Conservation (phyloP, 2,329 filamentous ascomycete genomes). For the Pseudodiploospora longispora region DNA sequence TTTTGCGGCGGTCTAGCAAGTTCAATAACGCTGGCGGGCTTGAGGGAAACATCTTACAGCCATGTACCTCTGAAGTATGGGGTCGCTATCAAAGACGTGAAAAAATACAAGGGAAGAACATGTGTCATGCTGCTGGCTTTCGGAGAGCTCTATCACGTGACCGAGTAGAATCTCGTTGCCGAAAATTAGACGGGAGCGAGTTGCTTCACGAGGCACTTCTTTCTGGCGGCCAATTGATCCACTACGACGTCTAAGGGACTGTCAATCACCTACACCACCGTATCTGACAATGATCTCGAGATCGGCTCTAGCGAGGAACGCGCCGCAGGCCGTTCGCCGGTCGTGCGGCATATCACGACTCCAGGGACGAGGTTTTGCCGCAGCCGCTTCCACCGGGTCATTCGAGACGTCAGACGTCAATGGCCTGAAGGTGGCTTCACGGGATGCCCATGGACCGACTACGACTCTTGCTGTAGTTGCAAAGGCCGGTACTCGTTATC, state of each 20-base stretch:
- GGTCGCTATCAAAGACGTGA: no score
- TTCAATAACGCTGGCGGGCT: no score
- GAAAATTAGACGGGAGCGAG: constrained; percentile 37
- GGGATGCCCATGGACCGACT: constrained; percentile 81
- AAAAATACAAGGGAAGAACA: neutral
- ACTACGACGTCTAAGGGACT: constrained; percentile 34
- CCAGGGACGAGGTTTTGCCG: constrained; percentile 48
- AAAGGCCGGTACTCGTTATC: constrained; percentile 90
- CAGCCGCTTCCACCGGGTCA: constrained; percentile 60
- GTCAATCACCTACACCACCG: constrained; percentile 49
- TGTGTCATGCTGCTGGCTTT: neutral
- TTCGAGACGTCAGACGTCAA: constrained; percentile 81
- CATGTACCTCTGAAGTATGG: no score
- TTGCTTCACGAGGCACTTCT: constrained; percentile 35
- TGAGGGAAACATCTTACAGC: no score
- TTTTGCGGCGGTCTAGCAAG: constrained; percentile 3
- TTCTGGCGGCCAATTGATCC: constrained; percentile 28
- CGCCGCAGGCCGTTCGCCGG: constrained; percentile 50
- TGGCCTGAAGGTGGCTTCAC: constrained; percentile 86
- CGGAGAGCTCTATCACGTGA: constrained; percentile 26
- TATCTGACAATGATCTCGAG: constrained; percentile 55
- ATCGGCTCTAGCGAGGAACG: constrained; percentile 50
- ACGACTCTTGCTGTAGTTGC: constrained; percentile 86
- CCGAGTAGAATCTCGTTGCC: constrained; percentile 20
- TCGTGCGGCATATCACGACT: constrained; percentile 48